Percentiles rank a stretch among this genome's conserved stretches.
phyloP scores from a whole-genome alignment of 2,329 filamentous ascomycete genomes.

The Trichophyton rubrum region DNA sequence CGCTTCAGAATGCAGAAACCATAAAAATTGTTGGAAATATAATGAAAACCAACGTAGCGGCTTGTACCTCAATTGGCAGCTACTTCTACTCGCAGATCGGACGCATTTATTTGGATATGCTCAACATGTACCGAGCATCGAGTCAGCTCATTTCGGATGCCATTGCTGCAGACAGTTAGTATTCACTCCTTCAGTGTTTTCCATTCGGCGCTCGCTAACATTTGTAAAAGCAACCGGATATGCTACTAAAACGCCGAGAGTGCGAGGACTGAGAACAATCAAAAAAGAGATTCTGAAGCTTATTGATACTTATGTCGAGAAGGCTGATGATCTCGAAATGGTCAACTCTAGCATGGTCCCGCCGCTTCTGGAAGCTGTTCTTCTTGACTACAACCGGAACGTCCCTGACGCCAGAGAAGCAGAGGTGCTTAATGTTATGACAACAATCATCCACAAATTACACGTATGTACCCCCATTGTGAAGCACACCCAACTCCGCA shows the following conservation, averaged over 20 bases:
- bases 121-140: slow-evolving; percentile 98
- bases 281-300: slow-evolving; percentile 99
- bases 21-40: slow-evolving; percentile 99
- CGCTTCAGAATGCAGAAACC: slow-evolving; percentile 81
- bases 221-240: slow-evolving; percentile 53
- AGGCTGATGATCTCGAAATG: slow-evolving; percentile 89
- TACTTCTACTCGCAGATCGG: slow-evolving; percentile 99
- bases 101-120: slow-evolving; percentile 94
- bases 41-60: slow-evolving; percentile 99
- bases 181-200: neutral
- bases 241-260: slow-evolving; percentile 93
- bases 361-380: slow-evolving; percentile 82
- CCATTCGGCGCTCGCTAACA: neutral
- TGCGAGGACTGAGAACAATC: slow-evolving; percentile 87
- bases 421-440: slow-evolving; percentile 94
- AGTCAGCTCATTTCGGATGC: slow-evolving; percentile 91
- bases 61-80: slow-evolving; percentile 85
- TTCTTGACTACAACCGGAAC: slow-evolving; percentile 94
- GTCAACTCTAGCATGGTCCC: slow-evolving; percentile 90
- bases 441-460: slow-evolving; percentile 90
- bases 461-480: slow-evolving; percentile 60
- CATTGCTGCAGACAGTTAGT: slow-evolving; percentile 64
- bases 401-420: slow-evolving; percentile 91
- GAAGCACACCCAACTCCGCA: slow-evolving; percentile 31
- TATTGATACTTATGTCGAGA: slow-evolving; percentile 95